A percentile compares a stretch with the other conserved stretches of the same genome.
Conservation (phyloP, 2,329 filamentous ascomycete genomes). For the Phaeosphaeriaceae sp. region DNA sequence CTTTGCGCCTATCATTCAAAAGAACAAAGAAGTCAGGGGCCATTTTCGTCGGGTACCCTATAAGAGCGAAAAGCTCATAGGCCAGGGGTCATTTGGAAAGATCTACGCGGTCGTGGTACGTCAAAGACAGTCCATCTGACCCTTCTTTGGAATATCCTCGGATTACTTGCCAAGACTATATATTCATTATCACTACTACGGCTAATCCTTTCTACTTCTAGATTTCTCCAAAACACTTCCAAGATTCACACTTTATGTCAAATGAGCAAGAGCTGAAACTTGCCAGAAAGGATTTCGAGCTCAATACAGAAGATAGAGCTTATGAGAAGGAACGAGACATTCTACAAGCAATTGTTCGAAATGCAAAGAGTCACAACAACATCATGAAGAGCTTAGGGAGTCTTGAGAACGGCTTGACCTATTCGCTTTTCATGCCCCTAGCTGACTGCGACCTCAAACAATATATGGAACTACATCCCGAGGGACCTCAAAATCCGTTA, state of each 20-base stretch:
- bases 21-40: conserved; percentile 33
- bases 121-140: background rate
- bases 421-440: conserved; percentile 52
- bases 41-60: conserved; percentile 41
- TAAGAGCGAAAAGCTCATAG: conserved; percentile 38
- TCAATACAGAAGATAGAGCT: conserved; percentile 20
- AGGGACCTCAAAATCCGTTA: background rate
- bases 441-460: conserved; percentile 47
- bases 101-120: conserved; percentile 77
- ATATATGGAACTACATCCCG: conserved; percentile 37
- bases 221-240: conserved; percentile 61
- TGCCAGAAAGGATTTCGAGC: conserved; percentile 50
- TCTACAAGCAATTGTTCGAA: conserved; percentile 44
- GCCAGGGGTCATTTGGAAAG: conserved; percentile 78
- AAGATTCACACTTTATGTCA: conserved; percentile 3
- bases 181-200: background rate
- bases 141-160: too few species aligned
- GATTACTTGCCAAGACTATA: background rate
- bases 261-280: conserved; percentile 26
- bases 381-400: conserved; percentile 48
- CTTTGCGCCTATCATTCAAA: conserved; percentile 32
- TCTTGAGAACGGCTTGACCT: conserved; percentile 42
- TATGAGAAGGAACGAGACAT: conserved; percentile 39
- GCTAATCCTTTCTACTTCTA: background rate
- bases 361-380: conserved; percentile 42